These are phyloP conservation scores for Hymenoscyphus salicellus DNA, from an alignment of 2,329 filamentous ascomycete species.

Conservation along the genomic window DNA sequence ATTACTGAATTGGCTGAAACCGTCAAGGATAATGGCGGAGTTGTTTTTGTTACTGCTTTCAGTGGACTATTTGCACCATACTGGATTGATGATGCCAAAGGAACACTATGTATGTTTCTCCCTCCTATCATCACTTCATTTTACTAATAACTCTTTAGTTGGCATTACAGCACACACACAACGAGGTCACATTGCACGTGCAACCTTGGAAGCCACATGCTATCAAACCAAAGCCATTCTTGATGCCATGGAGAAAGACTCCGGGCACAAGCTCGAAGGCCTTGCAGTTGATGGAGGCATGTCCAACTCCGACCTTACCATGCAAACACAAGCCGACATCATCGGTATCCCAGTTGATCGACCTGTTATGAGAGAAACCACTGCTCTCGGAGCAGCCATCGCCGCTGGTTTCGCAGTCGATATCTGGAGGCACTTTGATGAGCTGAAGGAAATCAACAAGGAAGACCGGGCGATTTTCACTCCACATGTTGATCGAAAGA, in stretches of 20 bases:
- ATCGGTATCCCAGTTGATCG: constrained; percentile 76
- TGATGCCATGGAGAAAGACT: constrained; percentile 70
- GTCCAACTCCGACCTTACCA: constrained; percentile 68
- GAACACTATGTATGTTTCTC: constrained; percentile 57
- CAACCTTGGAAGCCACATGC: constrained; percentile 69
- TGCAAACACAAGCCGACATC: constrained; percentile 78
- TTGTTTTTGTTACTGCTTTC: constrained; percentile 70
- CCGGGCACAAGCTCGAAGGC: constrained; percentile 59
- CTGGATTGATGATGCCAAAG: constrained; percentile 73
- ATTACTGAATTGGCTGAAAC: constrained; percentile 62
- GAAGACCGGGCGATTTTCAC: constrained; percentile 67
- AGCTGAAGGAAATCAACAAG: constrained; percentile 68
- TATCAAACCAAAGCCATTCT: constrained; percentile 73
- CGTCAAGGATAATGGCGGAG: constrained; percentile 65
- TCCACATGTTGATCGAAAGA: constrained; percentile 59
- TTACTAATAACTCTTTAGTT: constrained; percentile 39
- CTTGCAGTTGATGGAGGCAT: constrained; percentile 70
- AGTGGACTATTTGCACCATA: constrained; percentile 71
- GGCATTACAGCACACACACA: constrained; percentile 69
- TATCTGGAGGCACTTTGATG: constrained; percentile 71
- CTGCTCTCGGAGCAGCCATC: constrained; percentile 76
- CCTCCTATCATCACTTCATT: background rate
- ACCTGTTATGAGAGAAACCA: constrained; percentile 80
- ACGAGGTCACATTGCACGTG: constrained; percentile 67
- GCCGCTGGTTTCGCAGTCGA: constrained; percentile 75